A percentile compares a stretch with the other conserved stretches of the same genome.
Conservation (phyloP, 176 grass and related monocot genomes). For the Pontederia paniculata region DNA sequence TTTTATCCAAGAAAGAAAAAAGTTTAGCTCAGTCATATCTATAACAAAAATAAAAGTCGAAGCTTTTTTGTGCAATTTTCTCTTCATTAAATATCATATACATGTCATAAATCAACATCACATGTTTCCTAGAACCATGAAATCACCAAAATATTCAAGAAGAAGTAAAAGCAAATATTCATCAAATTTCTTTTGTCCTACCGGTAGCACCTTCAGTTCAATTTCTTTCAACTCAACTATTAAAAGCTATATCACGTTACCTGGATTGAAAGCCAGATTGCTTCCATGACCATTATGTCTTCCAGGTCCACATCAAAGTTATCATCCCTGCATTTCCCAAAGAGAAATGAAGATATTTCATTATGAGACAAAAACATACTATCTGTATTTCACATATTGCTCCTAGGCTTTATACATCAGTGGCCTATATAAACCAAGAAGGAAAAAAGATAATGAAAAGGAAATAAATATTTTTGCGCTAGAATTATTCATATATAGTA, state of each 20-base stretch:
- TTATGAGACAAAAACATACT: constrained; percentile 1
- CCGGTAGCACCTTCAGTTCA: neutral
- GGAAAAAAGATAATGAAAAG: too few species aligned
- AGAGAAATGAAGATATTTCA: constrained; percentile 14
- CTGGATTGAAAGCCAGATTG: constrained; percentile 96
- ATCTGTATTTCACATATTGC: constrained; percentile 2
- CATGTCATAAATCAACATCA: too few species aligned
- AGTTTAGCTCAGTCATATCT: too few species aligned
- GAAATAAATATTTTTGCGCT: too few species aligned
- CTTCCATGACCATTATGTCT: constrained; percentile 99
- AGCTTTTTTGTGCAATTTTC: too few species aligned
- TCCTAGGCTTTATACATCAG: too few species aligned
- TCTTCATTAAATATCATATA: too few species aligned
- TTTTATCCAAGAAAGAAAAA: too few species aligned
- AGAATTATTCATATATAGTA: too few species aligned
- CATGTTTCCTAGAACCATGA: neutral
- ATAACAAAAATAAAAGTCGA: too few species aligned
- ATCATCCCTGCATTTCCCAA: constrained; percentile 63
- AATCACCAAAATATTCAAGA: neutral
- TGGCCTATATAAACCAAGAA: too few species aligned
- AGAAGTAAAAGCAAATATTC: neutral
- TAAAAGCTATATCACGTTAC: constrained; percentile 27
- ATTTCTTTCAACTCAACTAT: neutral
- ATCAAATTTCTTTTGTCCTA: neutral
- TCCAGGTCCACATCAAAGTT: constrained; percentile 72